Conservation (phyloP, 345 rosid species). For the Aethionema arabicum region DNA sequence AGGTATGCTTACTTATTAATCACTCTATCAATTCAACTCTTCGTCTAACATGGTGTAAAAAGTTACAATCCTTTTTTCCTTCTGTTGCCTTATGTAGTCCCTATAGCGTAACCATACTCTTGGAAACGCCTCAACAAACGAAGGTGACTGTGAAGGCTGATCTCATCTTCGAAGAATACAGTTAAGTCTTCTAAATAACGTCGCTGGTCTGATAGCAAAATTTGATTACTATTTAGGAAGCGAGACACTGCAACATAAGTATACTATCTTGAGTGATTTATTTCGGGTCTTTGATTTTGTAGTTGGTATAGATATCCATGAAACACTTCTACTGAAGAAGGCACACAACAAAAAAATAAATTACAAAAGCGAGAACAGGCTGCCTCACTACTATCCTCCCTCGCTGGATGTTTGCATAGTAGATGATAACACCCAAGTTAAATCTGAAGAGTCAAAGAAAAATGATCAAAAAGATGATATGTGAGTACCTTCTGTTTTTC, state of each 20-base stretch:
- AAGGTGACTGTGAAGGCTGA: conserved; percentile 79
- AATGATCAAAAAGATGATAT: conserved; percentile 29
- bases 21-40: conserved; percentile 15
- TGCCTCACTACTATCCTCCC: conserved; percentile 44
- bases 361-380: conserved; percentile 36
- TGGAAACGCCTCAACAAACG: conserved; percentile 46
- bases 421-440: conserved; percentile 44
- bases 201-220: conserved; percentile 14
- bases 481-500: conserved; percentile 12
- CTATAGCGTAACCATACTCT: conserved; percentile 51
- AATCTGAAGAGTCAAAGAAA: conserved; percentile 29
- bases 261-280: neutral
- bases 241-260: neutral
- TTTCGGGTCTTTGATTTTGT: conserved; percentile 14
- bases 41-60: neutral
- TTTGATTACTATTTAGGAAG: conserved; percentile 9
- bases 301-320: conserved; percentile 87
- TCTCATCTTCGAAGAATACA: conserved; percentile 81
- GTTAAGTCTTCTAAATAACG: conserved; percentile 42
- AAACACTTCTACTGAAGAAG: conserved; percentile 51
- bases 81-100: conserved; percentile 50
- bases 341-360: conserved; percentile 34
- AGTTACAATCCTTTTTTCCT: neutral
- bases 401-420: conserved; percentile 38
- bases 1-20: conserved; percentile 52